These are phyloP conservation scores for Schwanniomyces polymorphus DNA, from an alignment of 805 yeast species.

Conservation along the genomic window DNA sequence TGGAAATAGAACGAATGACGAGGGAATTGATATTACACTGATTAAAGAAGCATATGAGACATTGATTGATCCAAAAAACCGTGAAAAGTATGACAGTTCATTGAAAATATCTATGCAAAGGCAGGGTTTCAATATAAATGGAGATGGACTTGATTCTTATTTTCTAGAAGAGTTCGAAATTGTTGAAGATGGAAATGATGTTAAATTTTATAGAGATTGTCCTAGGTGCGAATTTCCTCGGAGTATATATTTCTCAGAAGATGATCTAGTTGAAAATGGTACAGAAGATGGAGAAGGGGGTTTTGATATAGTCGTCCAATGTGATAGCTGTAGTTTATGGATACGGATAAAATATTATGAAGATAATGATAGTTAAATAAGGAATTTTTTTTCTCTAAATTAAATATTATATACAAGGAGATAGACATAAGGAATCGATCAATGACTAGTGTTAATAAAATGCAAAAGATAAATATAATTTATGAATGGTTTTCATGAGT, in stretches of 20 bases:
- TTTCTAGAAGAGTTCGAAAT: constrained; percentile 64
- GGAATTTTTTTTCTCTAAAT: neutral
- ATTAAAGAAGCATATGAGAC: constrained; percentile 67
- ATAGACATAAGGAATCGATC: neutral
- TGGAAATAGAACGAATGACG: constrained; percentile 4
- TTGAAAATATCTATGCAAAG: constrained; percentile 32
- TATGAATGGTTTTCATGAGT: too few species aligned
- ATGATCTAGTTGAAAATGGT: constrained; percentile 56
- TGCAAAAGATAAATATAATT: neutral
- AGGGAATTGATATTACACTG: constrained; percentile 14
- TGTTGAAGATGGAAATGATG: constrained; percentile 17
- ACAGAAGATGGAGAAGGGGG: constrained; percentile 51
- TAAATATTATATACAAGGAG: neutral
- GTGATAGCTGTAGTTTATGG: constrained; percentile 86
- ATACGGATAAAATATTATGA: constrained; percentile 69
- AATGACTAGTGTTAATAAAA: neutral
- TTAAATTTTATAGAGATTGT: constrained; percentile 50
- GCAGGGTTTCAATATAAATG: constrained; percentile 43
- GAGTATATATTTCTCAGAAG: constrained; percentile 63
- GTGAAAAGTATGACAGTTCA: constrained; percentile 54
- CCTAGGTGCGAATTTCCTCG: constrained; percentile 59
- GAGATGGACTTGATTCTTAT: constrained; percentile 69
- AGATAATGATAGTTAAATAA: constrained; percentile 16
- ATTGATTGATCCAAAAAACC: constrained; percentile 39
- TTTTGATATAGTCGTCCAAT: constrained; percentile 73